Percentiles rank a stretch among this genome's conserved stretches.
These are phyloP conservation scores for Rhizopogon sp. DNA, from an alignment of 768 basidiomycete species.

Conservation along the genomic window DNA sequence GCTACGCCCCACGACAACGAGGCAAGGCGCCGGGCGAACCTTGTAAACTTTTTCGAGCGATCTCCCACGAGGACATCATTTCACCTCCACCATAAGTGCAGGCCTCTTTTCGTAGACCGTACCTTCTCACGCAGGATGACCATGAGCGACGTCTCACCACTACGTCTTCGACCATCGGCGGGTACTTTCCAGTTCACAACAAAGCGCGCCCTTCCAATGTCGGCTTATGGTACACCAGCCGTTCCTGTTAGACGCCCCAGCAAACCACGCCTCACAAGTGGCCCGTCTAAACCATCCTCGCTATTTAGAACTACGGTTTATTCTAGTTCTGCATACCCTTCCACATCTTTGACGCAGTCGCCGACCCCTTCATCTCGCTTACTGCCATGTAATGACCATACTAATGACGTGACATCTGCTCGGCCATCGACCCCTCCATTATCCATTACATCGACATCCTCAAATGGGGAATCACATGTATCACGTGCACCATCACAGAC, in stretches of 20 bases:
- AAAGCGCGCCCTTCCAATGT: constrained; percentile 21
- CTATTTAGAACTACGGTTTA: constrained; percentile 6
- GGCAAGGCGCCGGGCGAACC: constrained; percentile 30
- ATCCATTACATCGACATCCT: constrained; percentile 22
- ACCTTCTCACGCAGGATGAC: constrained; percentile 29
- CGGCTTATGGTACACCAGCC: constrained; percentile 21
- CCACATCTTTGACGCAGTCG: not conserved
- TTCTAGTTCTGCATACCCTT: not conserved
- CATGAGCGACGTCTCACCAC: constrained; percentile 29
- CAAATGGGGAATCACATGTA: constrained; percentile 9
- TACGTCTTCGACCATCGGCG: constrained; percentile 28
- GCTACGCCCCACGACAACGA: constrained; percentile 13
- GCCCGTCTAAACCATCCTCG: constrained; percentile 10
- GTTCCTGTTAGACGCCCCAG: constrained; percentile 25
- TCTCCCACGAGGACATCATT: constrained; percentile 31
- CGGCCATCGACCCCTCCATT: constrained; percentile 26
- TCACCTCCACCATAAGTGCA: constrained; percentile 26
- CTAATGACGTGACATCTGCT: constrained; percentile 20
- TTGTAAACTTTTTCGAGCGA: constrained; percentile 32
- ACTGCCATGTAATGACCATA: constrained; percentile 12
- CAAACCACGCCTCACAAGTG: constrained; percentile 16
- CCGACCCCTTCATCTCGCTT: constrained; percentile 17
- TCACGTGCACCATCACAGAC: not conserved
- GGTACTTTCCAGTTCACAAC: constrained; percentile 21
- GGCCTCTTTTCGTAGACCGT: constrained; percentile 21